Conservation (phyloP, 2,329 filamentous ascomycete genomes). For the Blastomyces percursus region DNA sequence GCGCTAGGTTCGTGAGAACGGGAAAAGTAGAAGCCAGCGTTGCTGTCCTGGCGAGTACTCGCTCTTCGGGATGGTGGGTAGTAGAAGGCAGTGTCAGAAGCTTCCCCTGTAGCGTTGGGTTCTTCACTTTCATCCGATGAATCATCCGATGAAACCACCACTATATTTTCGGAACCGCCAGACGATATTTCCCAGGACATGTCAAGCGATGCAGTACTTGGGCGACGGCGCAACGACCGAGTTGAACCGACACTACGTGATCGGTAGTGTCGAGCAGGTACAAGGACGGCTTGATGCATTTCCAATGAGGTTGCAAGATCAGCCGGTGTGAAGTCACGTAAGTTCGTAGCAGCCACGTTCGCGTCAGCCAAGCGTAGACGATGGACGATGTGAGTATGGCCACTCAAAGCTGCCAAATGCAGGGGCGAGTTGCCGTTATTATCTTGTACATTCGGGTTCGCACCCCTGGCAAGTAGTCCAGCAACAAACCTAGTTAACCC, state of each 20-base stretch:
- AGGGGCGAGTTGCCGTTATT: conserved; percentile 71
- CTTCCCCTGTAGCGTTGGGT: conserved; percentile 18
- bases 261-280: conserved; percentile 50
- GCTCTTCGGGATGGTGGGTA: conserved; percentile 26
- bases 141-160: conserved; percentile 23
- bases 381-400: conserved; percentile 63
- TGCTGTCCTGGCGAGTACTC: conserved; percentile 26
- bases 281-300: conserved; percentile 53
- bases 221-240: conserved; percentile 37
- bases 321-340: conserved; percentile 58
- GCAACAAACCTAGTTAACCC: conserved; percentile 67
- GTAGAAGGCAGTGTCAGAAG: conserved; percentile 17
- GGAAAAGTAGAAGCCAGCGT: conserved; percentile 16
- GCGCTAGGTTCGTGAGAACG: conserved; percentile 14
- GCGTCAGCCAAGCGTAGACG: conserved; percentile 63
- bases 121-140: conserved; percentile 24
- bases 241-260: conserved; percentile 52
- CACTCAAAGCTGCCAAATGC: conserved; percentile 68
- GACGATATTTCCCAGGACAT: conserved; percentile 55
- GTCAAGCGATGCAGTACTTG: conserved; percentile 53
- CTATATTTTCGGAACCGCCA: conserved; percentile 36
- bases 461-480: conserved; percentile 65
- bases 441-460: conserved; percentile 62
- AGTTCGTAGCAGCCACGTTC: conserved; percentile 57
- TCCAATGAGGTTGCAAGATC: conserved; percentile 59